These are phyloP conservation scores for Aspergillus sclerotialis DNA, from an alignment of 2,329 filamentous ascomycete genomes.

Conservation along the genomic window DNA sequence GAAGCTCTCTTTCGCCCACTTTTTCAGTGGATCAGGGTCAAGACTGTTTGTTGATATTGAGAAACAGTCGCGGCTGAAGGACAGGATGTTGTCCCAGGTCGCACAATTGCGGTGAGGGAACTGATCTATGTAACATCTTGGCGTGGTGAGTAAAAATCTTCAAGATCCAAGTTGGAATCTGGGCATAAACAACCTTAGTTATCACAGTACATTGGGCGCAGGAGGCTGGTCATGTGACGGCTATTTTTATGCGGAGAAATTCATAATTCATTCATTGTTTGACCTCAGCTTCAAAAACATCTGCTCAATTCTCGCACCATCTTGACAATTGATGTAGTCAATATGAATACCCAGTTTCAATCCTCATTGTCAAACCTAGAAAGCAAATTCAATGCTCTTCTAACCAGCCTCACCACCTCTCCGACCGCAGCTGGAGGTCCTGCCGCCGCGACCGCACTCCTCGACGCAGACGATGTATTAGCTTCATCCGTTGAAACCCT, in stretches of 20 bases:
- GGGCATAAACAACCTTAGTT: too few species aligned
- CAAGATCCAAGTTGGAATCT: too few species aligned
- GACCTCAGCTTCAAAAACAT: not conserved
- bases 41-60: slow-evolving; percentile 25
- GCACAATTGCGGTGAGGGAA: slow-evolving; percentile 6
- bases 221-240: too few species aligned
- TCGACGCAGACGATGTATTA: slow-evolving; percentile 36
- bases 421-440: slow-evolving; percentile 38
- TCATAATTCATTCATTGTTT: not conserved
- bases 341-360: slow-evolving; percentile 36
- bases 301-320: not conserved
- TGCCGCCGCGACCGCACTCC: slow-evolving; percentile 31
- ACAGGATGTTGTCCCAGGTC: slow-evolving; percentile 6
- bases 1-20: slow-evolving; percentile 68
- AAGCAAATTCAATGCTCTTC: slow-evolving; percentile 34
- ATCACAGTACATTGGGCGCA: too few species aligned
- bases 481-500: slow-evolving; percentile 36
- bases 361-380: slow-evolving; percentile 35
- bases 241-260: not conserved
- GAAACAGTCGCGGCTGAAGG: slow-evolving; percentile 41
- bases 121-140: not conserved
- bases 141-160: not conserved
- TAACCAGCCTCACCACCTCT: slow-evolving; percentile 36
- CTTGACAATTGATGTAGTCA: slow-evolving; percentile 8
- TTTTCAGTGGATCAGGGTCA: slow-evolving; percentile 52